Conservation (phyloP, 2,329 filamentous ascomycete genomes). For the Fonsecaea monophora region DNA sequence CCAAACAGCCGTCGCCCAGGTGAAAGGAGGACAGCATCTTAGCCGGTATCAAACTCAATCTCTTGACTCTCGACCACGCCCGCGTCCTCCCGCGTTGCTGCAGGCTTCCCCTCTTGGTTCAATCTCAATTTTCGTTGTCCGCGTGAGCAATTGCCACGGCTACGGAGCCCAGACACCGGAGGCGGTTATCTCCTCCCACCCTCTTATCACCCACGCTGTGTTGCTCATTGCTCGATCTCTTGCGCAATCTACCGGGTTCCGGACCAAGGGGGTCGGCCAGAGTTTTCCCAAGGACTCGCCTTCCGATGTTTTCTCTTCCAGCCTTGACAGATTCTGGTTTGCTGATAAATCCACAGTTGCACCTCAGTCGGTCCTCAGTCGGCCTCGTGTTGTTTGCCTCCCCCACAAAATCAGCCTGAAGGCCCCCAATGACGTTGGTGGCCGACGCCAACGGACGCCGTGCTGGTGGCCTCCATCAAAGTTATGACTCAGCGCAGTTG, state of each 20-base stretch:
- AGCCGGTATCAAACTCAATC: neutral
- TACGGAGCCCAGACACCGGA: neutral
- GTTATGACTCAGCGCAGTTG: slow-evolving; percentile 7
- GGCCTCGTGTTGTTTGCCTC: slow-evolving; percentile 10
- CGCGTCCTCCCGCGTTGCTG: too few species aligned
- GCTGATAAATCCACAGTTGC: slow-evolving; percentile 4
- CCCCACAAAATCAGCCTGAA: slow-evolving; percentile 20
- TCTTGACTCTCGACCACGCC: neutral
- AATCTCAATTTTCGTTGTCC: neutral
- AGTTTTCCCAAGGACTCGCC: neutral
- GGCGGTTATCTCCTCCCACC: slow-evolving; percentile 14
- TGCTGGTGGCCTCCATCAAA: neutral
- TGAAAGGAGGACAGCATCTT: neutral
- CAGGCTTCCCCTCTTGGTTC: neutral
- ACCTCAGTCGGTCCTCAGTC: neutral
- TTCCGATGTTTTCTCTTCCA: neutral
- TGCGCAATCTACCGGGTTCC: neutral
- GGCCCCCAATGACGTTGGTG: slow-evolving; percentile 19
- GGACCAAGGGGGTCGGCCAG: neutral
- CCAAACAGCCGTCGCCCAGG: neutral
- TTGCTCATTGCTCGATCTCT: neutral
- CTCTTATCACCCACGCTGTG: slow-evolving; percentile 10
- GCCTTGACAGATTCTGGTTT: neutral
- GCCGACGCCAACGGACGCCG: neutral
- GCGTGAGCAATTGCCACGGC: slow-evolving; percentile 11